Evolutionary conservation across 305 asterid species (phyloP), one percentile per base, ranked within the genome.

Genomic region (Fraxinus paxiana): DNA sequence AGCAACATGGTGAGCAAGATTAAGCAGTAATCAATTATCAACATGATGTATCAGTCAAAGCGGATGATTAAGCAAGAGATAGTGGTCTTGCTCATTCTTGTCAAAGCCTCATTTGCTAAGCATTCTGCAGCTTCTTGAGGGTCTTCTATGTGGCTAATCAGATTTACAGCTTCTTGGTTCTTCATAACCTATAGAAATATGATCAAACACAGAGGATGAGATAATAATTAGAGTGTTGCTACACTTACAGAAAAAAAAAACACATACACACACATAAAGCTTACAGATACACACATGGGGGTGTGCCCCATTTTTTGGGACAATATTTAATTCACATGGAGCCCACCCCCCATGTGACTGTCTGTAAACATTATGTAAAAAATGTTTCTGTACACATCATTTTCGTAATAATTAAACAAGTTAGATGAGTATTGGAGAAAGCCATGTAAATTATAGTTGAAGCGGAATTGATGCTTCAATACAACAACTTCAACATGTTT

Each of bases 161-260:
- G 89, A 88, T 85, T 86, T 81, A 90, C 90, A 13, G 96, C 94
- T 87, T 92, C 94, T 84, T 92, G 92, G 67, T 88, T 87, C 86
- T 80, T 82, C 94, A 90, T 87, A 38, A 88, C 94, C 96, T 89
- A 20, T 9, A 43, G 48, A 75, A 75, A 70, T 37, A 10, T 33
- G 30, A 59, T 26, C 35, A 51, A 38, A 31, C 12, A 54, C 24
- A 34, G 4, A 76, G 12, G 0, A 7, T 28, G 34, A 41, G 33
- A 41, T 20, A 17, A 28, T 30, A 4, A 22, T n/a, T 65, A 4
- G 4, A 30, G 33, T 30, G 33, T 30, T 30, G 33, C 33, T 30
- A 30, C 33, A 30, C 33, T 30, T 30, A 30, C 4, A 30, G 33
- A 0, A 30, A 30, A 30, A 24, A 28, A 28, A 30, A 30, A 3